Percentiles rank a stretch among this genome's conserved stretches.
phyloP scores from a whole-genome alignment of 2,329 filamentous ascomycete genomes.

The Epichloe gansuensis region DNA sequence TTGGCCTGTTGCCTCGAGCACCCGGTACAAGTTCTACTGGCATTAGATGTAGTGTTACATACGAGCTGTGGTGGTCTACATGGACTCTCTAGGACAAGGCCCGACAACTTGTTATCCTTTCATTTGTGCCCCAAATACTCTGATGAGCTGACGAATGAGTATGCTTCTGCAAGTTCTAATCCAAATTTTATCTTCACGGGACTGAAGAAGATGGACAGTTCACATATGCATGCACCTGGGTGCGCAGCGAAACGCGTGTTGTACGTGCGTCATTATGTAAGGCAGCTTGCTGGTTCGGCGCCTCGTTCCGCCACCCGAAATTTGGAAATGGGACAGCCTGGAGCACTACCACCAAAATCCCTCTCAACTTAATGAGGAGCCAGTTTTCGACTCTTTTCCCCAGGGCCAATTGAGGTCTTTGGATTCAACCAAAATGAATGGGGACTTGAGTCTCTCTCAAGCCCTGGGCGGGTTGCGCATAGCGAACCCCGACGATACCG shows the following conservation, averaged over 20 bases:
- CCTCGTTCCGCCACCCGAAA: constrained; percentile 4
- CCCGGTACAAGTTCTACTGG: no score
- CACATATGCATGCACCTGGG: background rate
- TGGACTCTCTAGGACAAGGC: background rate
- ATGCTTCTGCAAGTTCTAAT: background rate
- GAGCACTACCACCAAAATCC: background rate
- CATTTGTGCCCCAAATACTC: no score
- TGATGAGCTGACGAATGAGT: no score
- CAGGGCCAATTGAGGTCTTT: constrained; percentile 13
- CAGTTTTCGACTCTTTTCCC: constrained; percentile 9
- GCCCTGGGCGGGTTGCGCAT: constrained; percentile 90
- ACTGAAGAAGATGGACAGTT: background rate
- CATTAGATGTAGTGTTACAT: no score
- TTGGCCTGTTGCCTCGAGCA: no score
- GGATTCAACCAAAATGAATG: constrained; percentile 54
- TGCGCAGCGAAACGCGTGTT: background rate
- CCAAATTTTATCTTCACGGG: background rate
- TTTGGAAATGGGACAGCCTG: background rate
- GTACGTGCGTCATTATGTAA: constrained; percentile 7
- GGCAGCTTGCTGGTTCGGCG: constrained; percentile 4
- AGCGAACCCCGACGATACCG: constrained; percentile 79
- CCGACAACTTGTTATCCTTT: background rate
- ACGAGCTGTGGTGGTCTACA: no score
- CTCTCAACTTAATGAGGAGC: constrained; percentile 1
- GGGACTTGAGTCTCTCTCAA: constrained; percentile 83